Conservation (phyloP, 1,139 yeast genomes). For the Blastobotrys aristatus region DNA sequence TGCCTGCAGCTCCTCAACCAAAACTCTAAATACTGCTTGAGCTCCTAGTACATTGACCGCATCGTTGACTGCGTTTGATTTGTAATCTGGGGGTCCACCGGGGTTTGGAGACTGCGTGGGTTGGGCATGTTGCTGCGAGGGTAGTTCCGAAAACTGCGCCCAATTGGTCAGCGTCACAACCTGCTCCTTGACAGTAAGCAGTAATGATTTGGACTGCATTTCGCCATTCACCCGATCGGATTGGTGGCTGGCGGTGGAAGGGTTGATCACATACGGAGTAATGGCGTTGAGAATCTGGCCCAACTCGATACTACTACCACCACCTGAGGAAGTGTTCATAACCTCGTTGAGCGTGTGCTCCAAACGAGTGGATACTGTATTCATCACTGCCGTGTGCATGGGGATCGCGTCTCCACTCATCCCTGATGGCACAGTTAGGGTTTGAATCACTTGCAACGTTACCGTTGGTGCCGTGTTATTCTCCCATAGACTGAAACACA, state of each 20-base stretch:
- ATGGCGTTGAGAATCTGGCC: slow-evolving; percentile 1
- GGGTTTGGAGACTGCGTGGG: neutral
- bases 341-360: slow-evolving; percentile 9
- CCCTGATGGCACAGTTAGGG: slow-evolving; percentile 34
- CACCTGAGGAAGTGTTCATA: neutral
- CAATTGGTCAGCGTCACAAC: slow-evolving; percentile 24
- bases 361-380: neutral
- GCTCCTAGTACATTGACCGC: slow-evolving; percentile 50
- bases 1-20: slow-evolving; percentile 27
- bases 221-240: neutral
- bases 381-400: slow-evolving; percentile 10
- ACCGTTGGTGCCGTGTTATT: slow-evolving; percentile 28
- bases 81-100: slow-evolving; percentile 27
- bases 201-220: neutral
- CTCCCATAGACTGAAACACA: slow-evolving; percentile 38
- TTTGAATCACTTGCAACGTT: slow-evolving; percentile 33
- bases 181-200: slow-evolving; percentile 23
- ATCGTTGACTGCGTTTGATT: slow-evolving; percentile 52
- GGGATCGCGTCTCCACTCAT: slow-evolving; percentile 37
- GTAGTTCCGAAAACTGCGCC: slow-evolving; percentile 24
- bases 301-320: neutral
- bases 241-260: neutral
- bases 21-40: slow-evolving; percentile 36
- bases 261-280: neutral
- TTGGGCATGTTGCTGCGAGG: neutral